Base-by-base conservation (phyloP, 1,284 basidiomycete species). In the Leccinum pachyderme region DNA sequence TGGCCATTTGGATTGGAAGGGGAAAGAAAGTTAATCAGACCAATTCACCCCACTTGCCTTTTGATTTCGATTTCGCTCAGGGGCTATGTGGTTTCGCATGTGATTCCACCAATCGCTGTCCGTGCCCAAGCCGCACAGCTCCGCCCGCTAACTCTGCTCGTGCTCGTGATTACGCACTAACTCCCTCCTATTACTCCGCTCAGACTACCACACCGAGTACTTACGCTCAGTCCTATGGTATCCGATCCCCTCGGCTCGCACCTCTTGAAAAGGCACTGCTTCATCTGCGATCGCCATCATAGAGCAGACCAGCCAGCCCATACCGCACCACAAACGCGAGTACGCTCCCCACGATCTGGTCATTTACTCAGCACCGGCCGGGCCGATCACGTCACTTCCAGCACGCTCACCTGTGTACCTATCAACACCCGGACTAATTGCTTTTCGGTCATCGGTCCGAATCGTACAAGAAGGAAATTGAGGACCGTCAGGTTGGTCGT, bases 401-500 rank as follows among this genome's bases (percentile, higher is more conserved):
- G 11, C 22, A 22, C 11, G 66, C 77, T 62, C 62, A 86, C 83
- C 77, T 96, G 93, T 7, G 88, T 75, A 28, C 68, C 74, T 59
- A 93, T 89, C 59, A 95, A 70, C n/a, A 81, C 73, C 62, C 83
- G 78, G 18, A 91, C 89, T 32, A 97, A 77, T 27, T 75, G 77
- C 56, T 87, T 86, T 74, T 97, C 94, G 54, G 76, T 79, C 86
- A 94, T 89, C 2, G 90, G 86, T 1, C 94, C 94, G 18, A 91
- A 69, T 31, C 82, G 77, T 18, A 95, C 75, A 32, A 98, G 78
- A 48, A 95, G 78, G 52, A 89, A 80, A 67, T 96, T 97, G 47
- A 95, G 75, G 52, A 98, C 85, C 1, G 95, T 98, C 55, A 97
- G 72, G 70, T 98, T 98, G 25, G 89, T 93, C 8, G 83, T 79